These are phyloP conservation scores for Pseudonitzschia pungens DNA, from an alignment of 108 stramenopile genomes.

Conservation along the genomic window DNA sequence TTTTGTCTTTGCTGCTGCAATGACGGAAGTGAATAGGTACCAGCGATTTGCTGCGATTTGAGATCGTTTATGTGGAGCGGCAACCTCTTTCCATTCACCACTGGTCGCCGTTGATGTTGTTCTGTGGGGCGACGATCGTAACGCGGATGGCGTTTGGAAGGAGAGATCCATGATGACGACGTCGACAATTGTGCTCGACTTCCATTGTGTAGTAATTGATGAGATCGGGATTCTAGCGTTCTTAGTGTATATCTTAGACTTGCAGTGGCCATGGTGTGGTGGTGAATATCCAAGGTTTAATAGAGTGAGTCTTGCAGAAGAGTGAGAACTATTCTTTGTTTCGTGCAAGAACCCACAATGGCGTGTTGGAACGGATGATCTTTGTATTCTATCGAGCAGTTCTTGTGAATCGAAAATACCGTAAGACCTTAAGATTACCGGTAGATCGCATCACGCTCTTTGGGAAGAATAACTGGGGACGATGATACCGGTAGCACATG, in stretches of 20 bases:
- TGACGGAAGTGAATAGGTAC: background rate
- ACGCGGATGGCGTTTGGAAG: constrained; percentile 8
- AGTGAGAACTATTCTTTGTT: background rate
- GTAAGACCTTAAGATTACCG: too few species aligned
- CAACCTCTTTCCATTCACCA: constrained; percentile 39
- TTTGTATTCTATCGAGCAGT: too few species aligned
- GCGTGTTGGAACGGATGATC: too few species aligned
- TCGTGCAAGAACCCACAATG: too few species aligned
- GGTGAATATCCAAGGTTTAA: background rate
- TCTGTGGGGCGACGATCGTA: background rate
- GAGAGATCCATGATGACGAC: constrained; percentile 3
- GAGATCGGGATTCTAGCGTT: constrained; percentile 1
- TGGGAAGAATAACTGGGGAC: too few species aligned
- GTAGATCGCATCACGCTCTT: too few species aligned
- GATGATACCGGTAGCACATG: background rate
- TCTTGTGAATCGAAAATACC: too few species aligned
- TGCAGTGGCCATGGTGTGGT: background rate
- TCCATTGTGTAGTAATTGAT: background rate
- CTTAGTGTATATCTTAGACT: background rate
- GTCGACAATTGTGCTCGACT: background rate
- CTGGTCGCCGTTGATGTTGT: constrained; percentile 29
- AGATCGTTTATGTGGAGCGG: constrained; percentile 43
- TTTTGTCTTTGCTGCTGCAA: constrained; percentile 1
- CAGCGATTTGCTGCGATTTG: background rate
- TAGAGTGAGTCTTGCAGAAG: background rate